Conservation (phyloP, 768 basidiomycete genomes). For the Daedaleopsis sinensis region DNA sequence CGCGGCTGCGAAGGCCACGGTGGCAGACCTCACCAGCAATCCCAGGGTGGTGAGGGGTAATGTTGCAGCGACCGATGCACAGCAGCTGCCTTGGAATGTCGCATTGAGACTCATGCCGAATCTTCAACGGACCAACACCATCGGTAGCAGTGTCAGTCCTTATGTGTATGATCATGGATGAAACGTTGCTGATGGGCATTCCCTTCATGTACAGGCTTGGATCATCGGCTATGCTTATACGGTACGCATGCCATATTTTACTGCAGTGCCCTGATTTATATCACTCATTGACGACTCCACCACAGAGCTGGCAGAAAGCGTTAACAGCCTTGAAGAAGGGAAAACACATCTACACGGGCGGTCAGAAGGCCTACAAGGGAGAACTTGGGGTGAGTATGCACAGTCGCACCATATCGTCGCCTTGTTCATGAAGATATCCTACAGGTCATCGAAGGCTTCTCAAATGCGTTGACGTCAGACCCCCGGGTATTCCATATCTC, state of each 20-base stretch:
- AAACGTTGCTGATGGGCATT: not conserved
- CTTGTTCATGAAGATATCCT: too few species aligned
- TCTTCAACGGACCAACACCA: not conserved
- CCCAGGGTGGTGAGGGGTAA: too few species aligned
- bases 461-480: slow-evolving; percentile 32
- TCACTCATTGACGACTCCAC: too few species aligned
- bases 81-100: not conserved
- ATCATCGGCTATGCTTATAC: not conserved
- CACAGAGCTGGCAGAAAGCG: too few species aligned
- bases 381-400: not conserved
- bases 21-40: not conserved
- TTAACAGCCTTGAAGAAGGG: too few species aligned
- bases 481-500: slow-evolving; percentile 29
- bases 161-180: too few species aligned
- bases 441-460: slow-evolving; percentile 26
- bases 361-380: too few species aligned
- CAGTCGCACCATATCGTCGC: not conserved
- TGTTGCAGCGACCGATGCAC: not conserved
- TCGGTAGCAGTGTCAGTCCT: slow-evolving; percentile 17
- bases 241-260: not conserved
- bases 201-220: slow-evolving; percentile 25
- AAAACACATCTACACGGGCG: too few species aligned
- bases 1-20: not conserved
- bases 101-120: not conserved
- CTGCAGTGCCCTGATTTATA: not conserved